Evolutionary conservation across 2,329 filamentous ascomycete species (phyloP).

Genomic region (Colletotrichum abscissum): DNA sequence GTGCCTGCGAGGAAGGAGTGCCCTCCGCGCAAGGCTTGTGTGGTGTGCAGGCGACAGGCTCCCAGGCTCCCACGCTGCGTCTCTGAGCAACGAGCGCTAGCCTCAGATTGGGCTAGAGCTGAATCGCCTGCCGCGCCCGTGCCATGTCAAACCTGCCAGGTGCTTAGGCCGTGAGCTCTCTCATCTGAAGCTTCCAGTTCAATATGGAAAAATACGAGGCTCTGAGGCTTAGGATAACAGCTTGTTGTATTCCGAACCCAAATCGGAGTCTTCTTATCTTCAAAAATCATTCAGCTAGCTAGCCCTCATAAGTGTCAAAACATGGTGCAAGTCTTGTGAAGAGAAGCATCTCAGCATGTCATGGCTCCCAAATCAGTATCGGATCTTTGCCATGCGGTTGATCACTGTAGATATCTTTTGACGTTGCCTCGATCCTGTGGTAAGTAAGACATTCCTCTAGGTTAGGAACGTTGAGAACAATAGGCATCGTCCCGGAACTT

Average conservation of each 20-base stretch:
- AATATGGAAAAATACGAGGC: too few species aligned
- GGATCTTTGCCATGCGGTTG: not conserved
- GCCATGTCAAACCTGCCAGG: constrained; percentile 5
- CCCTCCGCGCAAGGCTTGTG: constrained; percentile 6
- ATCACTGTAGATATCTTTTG: not conserved
- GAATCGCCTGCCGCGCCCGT: constrained; percentile 9
- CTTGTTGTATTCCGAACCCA: too few species aligned
- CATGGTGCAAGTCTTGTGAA: not conserved
- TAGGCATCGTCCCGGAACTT: not conserved
- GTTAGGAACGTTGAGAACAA: too few species aligned
- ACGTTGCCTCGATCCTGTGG: not conserved
- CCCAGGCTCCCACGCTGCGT: not conserved
- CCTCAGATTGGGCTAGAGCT: not conserved
- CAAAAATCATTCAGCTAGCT: too few species aligned
- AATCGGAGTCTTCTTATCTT: too few species aligned
- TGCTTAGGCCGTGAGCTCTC: too few species aligned
- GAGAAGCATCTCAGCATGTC: not conserved
- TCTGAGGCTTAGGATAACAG: too few species aligned
- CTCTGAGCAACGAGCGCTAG: constrained; percentile 26
- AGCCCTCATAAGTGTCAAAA: not conserved
- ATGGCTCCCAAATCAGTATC: too few species aligned
- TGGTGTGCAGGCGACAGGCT: constrained; percentile 18
- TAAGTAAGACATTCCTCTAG: not conserved
- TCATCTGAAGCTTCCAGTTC: too few species aligned
- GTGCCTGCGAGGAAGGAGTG: not conserved